Conservation (phyloP, 2,329 filamentous ascomycete genomes). For the Penicillium sp. region DNA sequence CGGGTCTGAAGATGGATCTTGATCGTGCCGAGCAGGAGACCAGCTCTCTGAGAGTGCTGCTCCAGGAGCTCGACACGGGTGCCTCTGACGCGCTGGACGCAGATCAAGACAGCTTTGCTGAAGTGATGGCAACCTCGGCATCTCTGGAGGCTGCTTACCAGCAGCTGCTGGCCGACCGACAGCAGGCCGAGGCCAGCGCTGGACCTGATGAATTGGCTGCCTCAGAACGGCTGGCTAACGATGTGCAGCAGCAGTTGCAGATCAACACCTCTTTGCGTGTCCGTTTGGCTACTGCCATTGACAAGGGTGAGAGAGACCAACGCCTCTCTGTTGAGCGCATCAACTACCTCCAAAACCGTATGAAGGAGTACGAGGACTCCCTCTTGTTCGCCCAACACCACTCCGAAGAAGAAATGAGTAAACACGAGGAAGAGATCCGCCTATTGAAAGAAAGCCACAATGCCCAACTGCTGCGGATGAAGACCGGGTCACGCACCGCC, state of each 20-base stretch:
- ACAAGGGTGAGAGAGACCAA: conserved; percentile 81
- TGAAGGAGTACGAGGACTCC: conserved; percentile 80
- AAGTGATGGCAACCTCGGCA: conserved; percentile 62
- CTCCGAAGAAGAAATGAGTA: conserved; percentile 78
- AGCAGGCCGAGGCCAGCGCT: conserved; percentile 65
- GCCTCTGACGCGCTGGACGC: conserved; percentile 62
- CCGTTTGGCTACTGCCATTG: conserved; percentile 75
- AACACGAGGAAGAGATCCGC: conserved; percentile 82
- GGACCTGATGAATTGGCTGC: conserved; percentile 70
- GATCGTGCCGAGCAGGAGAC: conserved; percentile 95
- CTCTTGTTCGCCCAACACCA: conserved; percentile 79
- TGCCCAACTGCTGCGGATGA: conserved; percentile 72
- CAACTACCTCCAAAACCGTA: conserved; percentile 74
- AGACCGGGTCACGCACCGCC: conserved; percentile 50
- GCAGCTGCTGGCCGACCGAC: conserved; percentile 67
- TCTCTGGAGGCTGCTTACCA: conserved; percentile 72
- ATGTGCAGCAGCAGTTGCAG: conserved; percentile 78
- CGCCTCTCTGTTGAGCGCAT: conserved; percentile 78
- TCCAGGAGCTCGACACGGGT: conserved; percentile 79
- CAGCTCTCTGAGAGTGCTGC: conserved; percentile 70
- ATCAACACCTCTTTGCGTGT: conserved; percentile 72
- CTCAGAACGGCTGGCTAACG: conserved; percentile 73
- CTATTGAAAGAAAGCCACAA: conserved; percentile 74
- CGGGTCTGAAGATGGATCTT: conserved; percentile 91
- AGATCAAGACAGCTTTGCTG: conserved; percentile 41